Base-by-base conservation (phyloP, 768 basidiomycete genomes). In the Suillus bovinus region DNA sequence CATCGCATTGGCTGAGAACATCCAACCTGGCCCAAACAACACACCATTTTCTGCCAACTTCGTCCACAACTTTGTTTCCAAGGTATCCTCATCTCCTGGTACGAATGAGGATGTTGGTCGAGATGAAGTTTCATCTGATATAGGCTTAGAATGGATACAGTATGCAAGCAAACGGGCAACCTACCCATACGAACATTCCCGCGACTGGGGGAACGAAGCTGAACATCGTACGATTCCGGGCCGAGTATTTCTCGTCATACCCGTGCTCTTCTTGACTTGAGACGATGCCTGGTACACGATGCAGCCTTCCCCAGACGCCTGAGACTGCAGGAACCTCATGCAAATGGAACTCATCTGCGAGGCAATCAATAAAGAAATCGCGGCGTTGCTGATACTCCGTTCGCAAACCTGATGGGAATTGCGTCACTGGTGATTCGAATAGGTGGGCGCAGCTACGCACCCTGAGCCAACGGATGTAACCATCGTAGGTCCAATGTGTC, bases 181-280 rank as follows among this genome's bases (percentile, higher is more conserved):
- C 34, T 69, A 86, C 86, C 87, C 87, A 90, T 36, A 88, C 64
- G 74, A 92, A 93, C 93, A 94, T 95, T 8, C 93, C 93, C n/a
- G 88, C 82, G 2, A 83, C 82, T 0, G 92, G 91, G 14, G 91
- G 88, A 2, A 90, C 82, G 69, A 93, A 88, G 53, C 84, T 86
- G 65, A 93, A 82, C 63, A 88, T 69, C 29, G 80, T 70, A 13
- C 67, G 72, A 58, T 62, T 61, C 53, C 50, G 53, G 62, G 59
- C 55, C 54, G 71, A 65, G 24, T 63, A 65, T 76, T 84, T 86
- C 73, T 86, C 82, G 60, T 68, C 68, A 71, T 72, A 9, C 46
- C 63, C 55, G 61, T n/a, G 29, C 49, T 60, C 62, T 61, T 46
- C 55, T 62, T 66, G 34, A 64, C 72, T 71, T 79, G 82, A 49